These are phyloP conservation scores for Fagopyrum homotropicum DNA, from an alignment of 148 eudicot species.

Conservation along the genomic window DNA sequence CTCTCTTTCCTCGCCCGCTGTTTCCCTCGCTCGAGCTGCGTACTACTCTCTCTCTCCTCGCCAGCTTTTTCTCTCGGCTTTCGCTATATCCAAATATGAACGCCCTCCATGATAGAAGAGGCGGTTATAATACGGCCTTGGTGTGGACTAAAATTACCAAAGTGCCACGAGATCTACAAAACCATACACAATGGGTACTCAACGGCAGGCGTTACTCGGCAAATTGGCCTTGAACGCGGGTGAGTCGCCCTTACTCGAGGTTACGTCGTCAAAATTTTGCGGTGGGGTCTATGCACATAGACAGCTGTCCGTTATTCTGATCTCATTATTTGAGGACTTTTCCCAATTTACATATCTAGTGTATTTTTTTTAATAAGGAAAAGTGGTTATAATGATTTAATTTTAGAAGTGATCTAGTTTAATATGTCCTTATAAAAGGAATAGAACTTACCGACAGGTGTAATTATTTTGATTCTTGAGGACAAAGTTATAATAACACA, in stretches of 20 bases:
- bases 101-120: conserved; percentile 10
- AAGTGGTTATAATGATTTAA: too few species aligned
- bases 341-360: not conserved
- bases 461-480: too few species aligned
- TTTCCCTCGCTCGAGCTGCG: conserved; percentile 8
- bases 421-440: too few species aligned
- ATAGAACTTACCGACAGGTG: too few species aligned
- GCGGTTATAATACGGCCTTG: conserved; percentile 12
- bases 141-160: not conserved
- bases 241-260: not conserved
- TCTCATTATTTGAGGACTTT: not conserved
- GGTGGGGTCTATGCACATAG: not conserved
- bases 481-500: too few species aligned
- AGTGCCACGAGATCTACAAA: conserved; percentile 1
- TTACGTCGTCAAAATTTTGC: not conserved
- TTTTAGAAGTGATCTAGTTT: too few species aligned
- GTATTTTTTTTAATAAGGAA: too few species aligned
- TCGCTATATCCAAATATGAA: not conserved
- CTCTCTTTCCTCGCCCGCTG: conserved; percentile 6
- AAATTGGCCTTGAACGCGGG: not conserved
- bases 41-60: not conserved
- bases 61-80: conserved; percentile 8
- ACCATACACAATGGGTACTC: not conserved
- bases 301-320: not conserved
- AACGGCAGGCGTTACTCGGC: not conserved